These are phyloP conservation scores for Xylariaceae sp. DNA, from an alignment of 2,329 filamentous ascomycete species.

Conservation along the genomic window DNA sequence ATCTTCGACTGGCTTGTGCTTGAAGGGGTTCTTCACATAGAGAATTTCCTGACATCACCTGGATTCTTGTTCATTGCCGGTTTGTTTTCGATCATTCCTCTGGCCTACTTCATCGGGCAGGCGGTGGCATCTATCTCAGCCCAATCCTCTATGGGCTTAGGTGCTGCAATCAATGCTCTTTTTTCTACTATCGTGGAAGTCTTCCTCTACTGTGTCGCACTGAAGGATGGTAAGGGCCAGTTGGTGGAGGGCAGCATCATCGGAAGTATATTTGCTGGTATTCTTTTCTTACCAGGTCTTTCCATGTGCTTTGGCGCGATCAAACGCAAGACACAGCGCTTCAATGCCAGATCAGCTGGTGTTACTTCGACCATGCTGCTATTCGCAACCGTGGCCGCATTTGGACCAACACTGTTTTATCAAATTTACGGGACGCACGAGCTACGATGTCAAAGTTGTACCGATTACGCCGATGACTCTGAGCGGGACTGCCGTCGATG, in stretches of 20 bases:
- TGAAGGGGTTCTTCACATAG: conserved; percentile 62
- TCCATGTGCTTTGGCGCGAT: conserved; percentile 99
- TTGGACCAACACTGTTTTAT: conserved; percentile 94
- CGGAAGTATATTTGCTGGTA: conserved; percentile 95
- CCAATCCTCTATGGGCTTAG: conserved; percentile 96
- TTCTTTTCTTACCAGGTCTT: conserved; percentile 87
- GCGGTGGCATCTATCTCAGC: conserved; percentile 97
- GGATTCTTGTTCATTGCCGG: conserved; percentile 83
- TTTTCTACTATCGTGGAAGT: conserved; percentile 98
- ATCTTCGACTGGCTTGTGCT: conserved; percentile 91
- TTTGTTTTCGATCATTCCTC: conserved; percentile 86
- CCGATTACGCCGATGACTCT: conserved; percentile 45
- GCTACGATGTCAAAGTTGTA: conserved; percentile 74
- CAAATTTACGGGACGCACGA: conserved; percentile 98
- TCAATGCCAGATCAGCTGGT: conserved; percentile 93
- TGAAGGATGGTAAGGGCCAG: conserved; percentile 86
- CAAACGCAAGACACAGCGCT: conserved; percentile 96
- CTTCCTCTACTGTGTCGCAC: conserved; percentile 91
- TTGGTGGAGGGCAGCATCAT: conserved; percentile 96
- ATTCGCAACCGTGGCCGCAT: conserved; percentile 92
- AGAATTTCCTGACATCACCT: conserved; percentile 74
- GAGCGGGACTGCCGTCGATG: conserved; percentile 82
- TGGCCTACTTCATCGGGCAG: conserved; percentile 98
- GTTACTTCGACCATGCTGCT: conserved; percentile 97
- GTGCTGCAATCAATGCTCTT: conserved; percentile 95